Evolutionary conservation across 2,329 filamentous ascomycete species (phyloP).

Genomic region (Cladorrhinum sp.): DNA sequence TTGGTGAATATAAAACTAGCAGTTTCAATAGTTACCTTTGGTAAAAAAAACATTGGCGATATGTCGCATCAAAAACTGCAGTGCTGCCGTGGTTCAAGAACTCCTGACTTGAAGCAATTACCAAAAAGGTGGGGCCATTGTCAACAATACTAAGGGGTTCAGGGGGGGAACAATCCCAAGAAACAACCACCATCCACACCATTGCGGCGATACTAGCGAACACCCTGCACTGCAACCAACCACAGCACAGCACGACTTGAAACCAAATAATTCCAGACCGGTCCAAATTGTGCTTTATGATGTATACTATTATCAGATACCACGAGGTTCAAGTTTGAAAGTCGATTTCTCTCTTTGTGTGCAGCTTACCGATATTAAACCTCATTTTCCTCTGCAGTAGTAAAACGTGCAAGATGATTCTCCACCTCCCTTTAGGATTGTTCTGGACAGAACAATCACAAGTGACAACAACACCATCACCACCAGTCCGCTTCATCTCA

Average conservation of each 20-base stretch:
- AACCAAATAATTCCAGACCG: background rate
- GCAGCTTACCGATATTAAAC: too few species aligned
- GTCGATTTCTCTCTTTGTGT: too few species aligned
- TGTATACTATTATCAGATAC: background rate
- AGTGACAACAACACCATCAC: background rate
- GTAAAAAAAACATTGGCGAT: too few species aligned
- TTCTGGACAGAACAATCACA: constrained; percentile 5
- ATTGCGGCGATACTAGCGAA: constrained; percentile 10
- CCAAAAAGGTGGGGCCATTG: constrained; percentile 14
- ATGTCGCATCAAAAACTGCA: background rate
- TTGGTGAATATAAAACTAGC: too few species aligned
- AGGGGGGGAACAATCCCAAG: constrained; percentile 21
- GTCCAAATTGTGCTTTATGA: constrained; percentile 13
- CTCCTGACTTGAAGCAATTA: background rate
- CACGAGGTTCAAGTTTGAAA: background rate
- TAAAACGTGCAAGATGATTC: too few species aligned
- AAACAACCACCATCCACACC: constrained; percentile 1
- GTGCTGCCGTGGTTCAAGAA: background rate
- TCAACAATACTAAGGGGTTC: constrained; percentile 22
- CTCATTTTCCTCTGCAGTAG: too few species aligned
- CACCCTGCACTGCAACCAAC: too few species aligned
- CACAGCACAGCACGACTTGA: background rate
- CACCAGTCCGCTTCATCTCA: background rate
- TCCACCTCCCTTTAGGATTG: constrained; percentile 9
- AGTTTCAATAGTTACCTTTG: too few species aligned